Base-by-base conservation (phyloP, 164 flowering plant genomes). In the Vitis labrusca region DNA sequence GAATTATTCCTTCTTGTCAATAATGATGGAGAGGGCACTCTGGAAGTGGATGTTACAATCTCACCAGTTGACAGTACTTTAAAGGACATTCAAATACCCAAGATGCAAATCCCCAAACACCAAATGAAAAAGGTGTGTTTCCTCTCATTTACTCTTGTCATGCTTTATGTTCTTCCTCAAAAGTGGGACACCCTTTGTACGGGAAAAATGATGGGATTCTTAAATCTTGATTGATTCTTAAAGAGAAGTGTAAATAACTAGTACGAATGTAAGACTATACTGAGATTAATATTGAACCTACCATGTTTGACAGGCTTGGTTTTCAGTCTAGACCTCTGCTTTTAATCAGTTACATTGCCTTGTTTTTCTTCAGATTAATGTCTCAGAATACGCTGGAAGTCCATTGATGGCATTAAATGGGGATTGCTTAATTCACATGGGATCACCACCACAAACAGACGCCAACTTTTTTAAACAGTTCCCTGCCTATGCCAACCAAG, bases 361-460 rank as follows among this genome's bases (percentile, higher is more conserved):
- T 56, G 49, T 67, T n/a, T 44, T 70, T 4, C 27, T 52, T 57
- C 81, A 85, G 88, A 65, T 83, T n/a, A 70, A 16, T 61, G 15
- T 71, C 49, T 55, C 74, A 29, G 52, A 67, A 44, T 55, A 8
- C 37, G 29, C 47, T 13, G 73, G 74, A 53, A 59, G 50, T 51
- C 56, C 55, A 15, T 56, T 47, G 62, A 63, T 80, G 47, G 63
- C 50, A 23, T 57, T 80, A 55, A 58, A 74, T 65, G 76, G 70
- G 32, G 48, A 47, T n/a, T 80, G 83, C 15, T 9, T 12, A 32
- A 50, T 80, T 56, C 49, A 44, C 50, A 57, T 71, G 61, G 69
- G 11, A 8, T 14, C 50, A 47, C 63, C 50, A 47, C 63, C 57
- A 16, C 44, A 8, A 27, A 62, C 72, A 7, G 59, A 23, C 19